Evolutionary conservation across 495 filamentous ascomycete genomes (phyloP), one percentile per base, ranked within the genome.

Genomic region (Umbilicaria muhlenbergii): DNA sequence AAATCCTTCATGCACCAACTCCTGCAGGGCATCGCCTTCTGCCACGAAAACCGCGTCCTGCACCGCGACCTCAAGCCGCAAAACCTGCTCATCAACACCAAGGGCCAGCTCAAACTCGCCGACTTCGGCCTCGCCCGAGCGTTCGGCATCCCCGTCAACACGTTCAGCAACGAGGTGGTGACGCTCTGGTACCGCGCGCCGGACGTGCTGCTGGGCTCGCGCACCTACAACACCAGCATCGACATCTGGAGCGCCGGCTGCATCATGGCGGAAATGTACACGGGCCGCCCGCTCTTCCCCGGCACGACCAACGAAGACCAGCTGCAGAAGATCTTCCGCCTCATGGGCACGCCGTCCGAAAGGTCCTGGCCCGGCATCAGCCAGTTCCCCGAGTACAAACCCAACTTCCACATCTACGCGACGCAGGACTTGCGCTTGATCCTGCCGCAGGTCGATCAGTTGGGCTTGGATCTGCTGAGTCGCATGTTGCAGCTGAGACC

Each of bases 251-350:
- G 82, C 15, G 88, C 88, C 12, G 88, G 88, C 34, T 95, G 88
- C 60, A 95, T 95, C 68, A 95, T 95, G 88, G 89, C 88, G 11
- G 88, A 95, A 65, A 91, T 95, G 82, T 94, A 86, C 61, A 92
- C 86, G 0, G 89, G 88, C 11, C 76, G 89, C 3, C 88, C 88
- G 0, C 70, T 95, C 11, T 95, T 95, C 65, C 88, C 88, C 0
- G 88, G 88, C 34, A 95, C 88, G 1, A 92, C 88, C 16, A 95
- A 95, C 58, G 88, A 95, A 59, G 88, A 95, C 61, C 88, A 95
- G 59, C 76, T 94, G 41, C 69, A 86, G 45, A 87, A 92, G 54
- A 95, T 95, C 61, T 95, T 94, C 74, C 81, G 88, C 21, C 79
- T 95, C 39, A 95, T 95, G 88, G 88, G 88, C 32, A 95, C 88